A percentile compares a stretch with the other conserved stretches of the same genome.
Evolutionary conservation across 176 grass and related monocot species (phyloP).

Genomic region (Hordeum vulgare): MorexV3_pseudomolecules_assembly NC_058524.1:607462316-607462815

Average conservation of each 20-base stretch:
- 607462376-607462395: conserved; percentile 34
- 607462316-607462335: conserved; percentile 17
- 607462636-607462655: conserved; percentile 60
- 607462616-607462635: conserved; percentile 43
- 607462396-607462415: neutral
- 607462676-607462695: neutral
- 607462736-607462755: conserved; percentile 26
- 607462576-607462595: neutral
- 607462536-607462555: neutral
- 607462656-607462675: neutral
- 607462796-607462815: conserved; percentile 27
- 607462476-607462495: conserved; percentile 30
- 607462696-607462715: conserved; percentile 5
- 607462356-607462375: conserved; percentile 27
- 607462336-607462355: conserved; percentile 54
- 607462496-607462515: neutral
- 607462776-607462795: conserved; percentile 39
- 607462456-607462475: conserved; percentile 32
- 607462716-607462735: conserved; percentile 5
- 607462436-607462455: conserved; percentile 39
- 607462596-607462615: conserved; percentile 16
- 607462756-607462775: conserved; percentile 30
- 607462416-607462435: neutral
- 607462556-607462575: neutral
- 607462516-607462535: neutral